A percentile compares a stretch with the other conserved stretches of the same genome.
These are phyloP conservation scores for Coemansia sp. DNA, from an alignment of 192 early-diverging fungal species.

Conservation along the genomic window DNA sequence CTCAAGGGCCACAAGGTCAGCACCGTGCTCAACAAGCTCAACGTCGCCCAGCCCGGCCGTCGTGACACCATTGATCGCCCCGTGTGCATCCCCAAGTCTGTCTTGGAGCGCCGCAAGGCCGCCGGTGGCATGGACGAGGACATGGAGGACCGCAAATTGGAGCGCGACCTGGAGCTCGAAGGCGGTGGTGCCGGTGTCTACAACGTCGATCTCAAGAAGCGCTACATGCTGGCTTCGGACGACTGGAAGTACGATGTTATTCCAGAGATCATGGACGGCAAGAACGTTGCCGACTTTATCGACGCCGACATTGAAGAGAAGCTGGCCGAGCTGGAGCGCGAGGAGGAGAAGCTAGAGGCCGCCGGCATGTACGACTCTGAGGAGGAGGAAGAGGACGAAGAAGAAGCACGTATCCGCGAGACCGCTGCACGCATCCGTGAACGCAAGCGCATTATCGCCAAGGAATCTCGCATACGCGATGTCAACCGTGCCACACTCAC, in stretches of 20 bases:
- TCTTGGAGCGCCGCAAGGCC: constrained; percentile 65
- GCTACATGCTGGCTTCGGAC: constrained; percentile 74
- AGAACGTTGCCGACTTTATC: constrained; percentile 98
- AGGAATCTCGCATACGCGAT: constrained; percentile 74
- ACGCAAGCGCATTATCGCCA: constrained; percentile 79
- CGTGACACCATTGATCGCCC: constrained; percentile 84
- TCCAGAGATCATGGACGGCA: constrained; percentile 98
- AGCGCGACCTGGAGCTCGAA: constrained; percentile 86
- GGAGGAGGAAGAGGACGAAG: constrained; percentile 68
- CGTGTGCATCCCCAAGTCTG: constrained; percentile 76
- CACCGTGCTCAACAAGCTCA: constrained; percentile 92
- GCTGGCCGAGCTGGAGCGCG: constrained; percentile 90
- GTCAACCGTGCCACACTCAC: constrained; percentile 74
- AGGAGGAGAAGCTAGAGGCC: constrained; percentile 92
- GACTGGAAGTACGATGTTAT: constrained; percentile 98
- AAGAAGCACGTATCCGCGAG: constrained; percentile 72
- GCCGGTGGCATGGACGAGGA: constrained; percentile 81
- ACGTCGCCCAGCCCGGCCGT: constrained; percentile 82
- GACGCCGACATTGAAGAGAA: constrained; percentile 97
- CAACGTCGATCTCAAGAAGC: constrained; percentile 92
- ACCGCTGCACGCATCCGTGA: constrained; percentile 79
- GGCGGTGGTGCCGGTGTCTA: constrained; percentile 95
- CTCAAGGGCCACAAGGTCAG: constrained; percentile 86
- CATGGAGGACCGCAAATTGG: constrained; percentile 55
- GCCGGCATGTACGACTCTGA: constrained; percentile 91